Evolutionary conservation across 169 alveolate species (phyloP).

Genomic region (Plasmodium billcollinsi): DNA sequence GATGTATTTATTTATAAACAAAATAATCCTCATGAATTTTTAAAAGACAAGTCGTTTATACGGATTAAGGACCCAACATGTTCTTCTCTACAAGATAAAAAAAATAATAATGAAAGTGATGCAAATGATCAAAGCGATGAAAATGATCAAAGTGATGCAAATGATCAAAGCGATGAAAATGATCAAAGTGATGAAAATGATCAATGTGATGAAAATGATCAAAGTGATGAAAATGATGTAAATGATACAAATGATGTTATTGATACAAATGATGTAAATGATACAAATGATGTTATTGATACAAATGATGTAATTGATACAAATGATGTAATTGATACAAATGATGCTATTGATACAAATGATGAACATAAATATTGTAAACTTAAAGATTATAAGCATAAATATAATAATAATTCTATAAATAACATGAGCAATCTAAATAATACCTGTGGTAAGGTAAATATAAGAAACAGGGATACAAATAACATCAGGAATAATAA

Average conservation of each 20-base stretch:
- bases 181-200: too few relatives aligned
- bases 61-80: not conserved
- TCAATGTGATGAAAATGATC: too few relatives aligned
- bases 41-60: not conserved
- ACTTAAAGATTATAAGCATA: not conserved
- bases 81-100: not conserved
- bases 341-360: too few relatives aligned
- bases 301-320: too few relatives aligned
- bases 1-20: constrained; percentile 27
- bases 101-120: not conserved
- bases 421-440: not conserved
- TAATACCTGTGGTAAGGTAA: not conserved
- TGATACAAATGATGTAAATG: too few relatives aligned
- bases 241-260: too few relatives aligned
- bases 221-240: too few relatives aligned
- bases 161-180: not conserved
- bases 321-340: too few relatives aligned
- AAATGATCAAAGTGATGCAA: not conserved
- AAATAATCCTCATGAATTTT: constrained; percentile 1
- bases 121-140: too few relatives aligned
- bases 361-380: too few relatives aligned
- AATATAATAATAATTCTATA: not conserved
- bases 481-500: too few relatives aligned
- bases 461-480: not conserved
- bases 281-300: too few relatives aligned